phyloP scores from a whole-genome alignment of 768 basidiomycete genomes.

The Collybia nuda region DNA sequence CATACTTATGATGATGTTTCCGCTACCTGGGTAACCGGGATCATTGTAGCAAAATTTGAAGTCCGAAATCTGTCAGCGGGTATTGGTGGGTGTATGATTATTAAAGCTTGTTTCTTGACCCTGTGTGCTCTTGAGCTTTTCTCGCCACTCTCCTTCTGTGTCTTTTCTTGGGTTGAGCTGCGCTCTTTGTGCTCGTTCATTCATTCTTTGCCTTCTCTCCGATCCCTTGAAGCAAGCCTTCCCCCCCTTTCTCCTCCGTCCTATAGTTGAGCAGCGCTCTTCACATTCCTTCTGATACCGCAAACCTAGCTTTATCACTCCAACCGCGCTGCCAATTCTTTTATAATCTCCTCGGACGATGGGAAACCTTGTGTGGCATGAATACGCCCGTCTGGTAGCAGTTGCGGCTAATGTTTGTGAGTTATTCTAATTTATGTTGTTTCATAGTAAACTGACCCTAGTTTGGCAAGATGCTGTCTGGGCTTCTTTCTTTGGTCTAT shows the following conservation, averaged over 20 bases:
- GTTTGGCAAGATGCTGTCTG: constrained; percentile 64
- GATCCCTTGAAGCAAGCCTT: constrained; percentile 40
- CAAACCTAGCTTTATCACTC: not conserved
- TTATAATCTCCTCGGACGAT: constrained; percentile 36
- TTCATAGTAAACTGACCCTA: constrained; percentile 8
- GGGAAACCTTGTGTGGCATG: constrained; percentile 84
- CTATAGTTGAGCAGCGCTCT: constrained; percentile 21
- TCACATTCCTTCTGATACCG: constrained; percentile 5
- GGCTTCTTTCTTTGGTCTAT: constrained; percentile 77
- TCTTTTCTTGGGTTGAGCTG: constrained; percentile 27
- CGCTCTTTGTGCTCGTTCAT: constrained; percentile 24
- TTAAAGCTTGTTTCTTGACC: constrained; percentile 6
- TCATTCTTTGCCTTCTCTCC: constrained; percentile 26
- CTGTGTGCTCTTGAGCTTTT: constrained; percentile 7
- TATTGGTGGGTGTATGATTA: not conserved
- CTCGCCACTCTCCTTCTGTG: constrained; percentile 14
- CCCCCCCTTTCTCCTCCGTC: constrained; percentile 18
- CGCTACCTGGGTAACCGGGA: constrained; percentile 11
- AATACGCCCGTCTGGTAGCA: constrained; percentile 67
- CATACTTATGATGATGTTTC: not conserved
- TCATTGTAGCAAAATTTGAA: constrained; percentile 14
- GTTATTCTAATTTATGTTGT: constrained; percentile 26
- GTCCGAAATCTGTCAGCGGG: constrained; percentile 14
- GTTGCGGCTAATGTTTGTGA: constrained; percentile 72
- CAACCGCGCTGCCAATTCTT: not conserved